A percentile compares a stretch with the other conserved stretches of the same genome.
phyloP scores from a whole-genome alignment of 169 alveolate species.

The Eimeria tenella region DNA sequence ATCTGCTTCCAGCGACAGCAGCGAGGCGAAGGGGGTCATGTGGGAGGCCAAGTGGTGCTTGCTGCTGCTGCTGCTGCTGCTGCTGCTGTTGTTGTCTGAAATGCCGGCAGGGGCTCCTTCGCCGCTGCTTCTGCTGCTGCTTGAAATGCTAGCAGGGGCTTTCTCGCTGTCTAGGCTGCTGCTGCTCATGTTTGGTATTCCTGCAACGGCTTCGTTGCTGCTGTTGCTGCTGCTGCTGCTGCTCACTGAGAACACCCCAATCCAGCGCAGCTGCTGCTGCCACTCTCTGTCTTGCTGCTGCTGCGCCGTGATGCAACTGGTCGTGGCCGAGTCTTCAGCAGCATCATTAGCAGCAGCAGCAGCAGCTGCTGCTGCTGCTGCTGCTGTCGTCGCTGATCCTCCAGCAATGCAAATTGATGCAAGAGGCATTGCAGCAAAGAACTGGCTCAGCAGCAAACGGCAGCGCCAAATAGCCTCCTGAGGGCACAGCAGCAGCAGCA shows the following conservation, averaged over 20 bases:
- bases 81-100: background rate
- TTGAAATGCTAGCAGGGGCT: background rate
- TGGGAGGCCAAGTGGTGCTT: conserved; percentile 20
- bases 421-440: background rate
- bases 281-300: conserved; percentile 24
- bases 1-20: conserved; percentile 41
- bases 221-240: background rate
- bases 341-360: conserved; percentile 17
- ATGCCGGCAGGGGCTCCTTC: background rate
- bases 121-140: conserved; percentile 24
- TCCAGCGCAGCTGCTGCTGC: conserved; percentile 51
- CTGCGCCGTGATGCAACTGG: background rate
- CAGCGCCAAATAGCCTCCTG: conserved; percentile 50
- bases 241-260: conserved; percentile 25
- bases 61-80: conserved; percentile 68
- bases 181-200: background rate
- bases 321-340: background rate
- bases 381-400: conserved; percentile 36
- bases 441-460: conserved; percentile 27
- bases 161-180: background rate
- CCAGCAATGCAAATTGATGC: conserved; percentile 49
- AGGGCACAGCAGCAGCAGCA: conserved; percentile 1
- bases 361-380: conserved; percentile 15
- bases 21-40: conserved; percentile 55
- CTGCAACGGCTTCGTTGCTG: background rate